These are phyloP conservation scores for Tylopilus plumbeoviolaceoides DNA, from an alignment of 768 basidiomycete genomes.

Conservation along the genomic window DNA sequence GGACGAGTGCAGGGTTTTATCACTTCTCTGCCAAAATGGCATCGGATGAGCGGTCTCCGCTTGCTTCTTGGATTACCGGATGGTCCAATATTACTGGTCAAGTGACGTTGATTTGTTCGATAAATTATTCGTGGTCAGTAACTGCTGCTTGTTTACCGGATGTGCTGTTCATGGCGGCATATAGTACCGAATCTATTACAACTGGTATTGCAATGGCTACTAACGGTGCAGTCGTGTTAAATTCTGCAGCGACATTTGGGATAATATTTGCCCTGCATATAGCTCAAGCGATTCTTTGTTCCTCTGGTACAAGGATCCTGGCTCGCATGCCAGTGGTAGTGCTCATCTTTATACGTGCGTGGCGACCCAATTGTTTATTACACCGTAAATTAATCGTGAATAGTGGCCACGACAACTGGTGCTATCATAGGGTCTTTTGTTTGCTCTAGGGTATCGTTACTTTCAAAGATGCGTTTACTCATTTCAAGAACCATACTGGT, in stretches of 20 bases:
- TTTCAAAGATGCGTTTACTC: conserved; percentile 15
- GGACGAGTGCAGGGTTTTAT: conserved; percentile 5
- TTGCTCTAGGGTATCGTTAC: conserved; percentile 17
- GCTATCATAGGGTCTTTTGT: conserved; percentile 15
- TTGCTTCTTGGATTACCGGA: conserved; percentile 28
- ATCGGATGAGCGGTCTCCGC: conserved; percentile 19
- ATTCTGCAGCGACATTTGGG: conserved; percentile 19
- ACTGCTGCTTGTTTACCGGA: not conserved
- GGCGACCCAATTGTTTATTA: not conserved
- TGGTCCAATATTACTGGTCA: conserved; percentile 29
- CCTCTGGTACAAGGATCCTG: conserved; percentile 19
- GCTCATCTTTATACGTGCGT: conserved; percentile 10
- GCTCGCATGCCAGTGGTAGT: conserved; percentile 21
- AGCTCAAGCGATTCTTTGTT: conserved; percentile 19
- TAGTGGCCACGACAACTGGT: conserved; percentile 13
- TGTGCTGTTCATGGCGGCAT: not conserved
- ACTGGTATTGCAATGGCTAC: conserved; percentile 23
- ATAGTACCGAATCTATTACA: conserved; percentile 17
- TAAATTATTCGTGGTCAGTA: conserved; percentile 17
- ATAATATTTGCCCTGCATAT: conserved; percentile 18
- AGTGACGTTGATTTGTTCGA: conserved; percentile 24
- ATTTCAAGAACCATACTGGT: conserved; percentile 26
- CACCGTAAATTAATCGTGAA: not conserved
- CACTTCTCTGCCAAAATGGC: conserved; percentile 29
- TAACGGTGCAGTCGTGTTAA: conserved; percentile 16